phyloP scores from a whole-genome alignment of 192 early-diverging fungal species.

The Backusella australiensis region DNA sequence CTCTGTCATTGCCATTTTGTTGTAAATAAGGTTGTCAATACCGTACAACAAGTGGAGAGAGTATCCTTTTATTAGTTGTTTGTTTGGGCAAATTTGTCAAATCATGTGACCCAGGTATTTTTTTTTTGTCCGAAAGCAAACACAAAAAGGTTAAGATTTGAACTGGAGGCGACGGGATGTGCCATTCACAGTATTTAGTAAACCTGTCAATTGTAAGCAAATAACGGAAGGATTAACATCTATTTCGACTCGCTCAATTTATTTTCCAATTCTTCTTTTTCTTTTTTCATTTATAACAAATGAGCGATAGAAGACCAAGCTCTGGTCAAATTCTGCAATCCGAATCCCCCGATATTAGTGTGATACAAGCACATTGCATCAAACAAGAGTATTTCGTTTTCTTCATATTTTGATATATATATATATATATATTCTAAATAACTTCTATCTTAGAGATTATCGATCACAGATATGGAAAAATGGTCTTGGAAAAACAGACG shows the following conservation, averaged over 20 bases:
- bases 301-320: background rate
- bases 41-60: too few species aligned
- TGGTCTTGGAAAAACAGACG: conserved; percentile 52
- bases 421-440: background rate
- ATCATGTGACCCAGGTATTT: background rate
- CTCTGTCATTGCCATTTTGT: conserved; percentile 48
- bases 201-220: background rate
- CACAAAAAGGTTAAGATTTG: background rate
- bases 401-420: background rate
- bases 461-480: conserved; percentile 50
- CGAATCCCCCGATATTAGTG: conserved; percentile 22
- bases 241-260: background rate
- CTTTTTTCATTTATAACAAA: background rate
- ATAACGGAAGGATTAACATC: background rate
- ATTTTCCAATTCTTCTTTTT: background rate
- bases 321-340: conserved; percentile 14
- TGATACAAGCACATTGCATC: conserved; percentile 3
- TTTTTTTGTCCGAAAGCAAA: background rate
- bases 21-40: background rate
- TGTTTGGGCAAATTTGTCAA: background rate
- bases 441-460: conserved; percentile 21
- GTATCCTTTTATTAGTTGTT: background rate
- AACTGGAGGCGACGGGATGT: background rate
- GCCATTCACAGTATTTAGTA: background rate
- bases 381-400: background rate